Conservation (phyloP, 1,284 basidiomycete species). For the Ceratobasidium sp. region DNA sequence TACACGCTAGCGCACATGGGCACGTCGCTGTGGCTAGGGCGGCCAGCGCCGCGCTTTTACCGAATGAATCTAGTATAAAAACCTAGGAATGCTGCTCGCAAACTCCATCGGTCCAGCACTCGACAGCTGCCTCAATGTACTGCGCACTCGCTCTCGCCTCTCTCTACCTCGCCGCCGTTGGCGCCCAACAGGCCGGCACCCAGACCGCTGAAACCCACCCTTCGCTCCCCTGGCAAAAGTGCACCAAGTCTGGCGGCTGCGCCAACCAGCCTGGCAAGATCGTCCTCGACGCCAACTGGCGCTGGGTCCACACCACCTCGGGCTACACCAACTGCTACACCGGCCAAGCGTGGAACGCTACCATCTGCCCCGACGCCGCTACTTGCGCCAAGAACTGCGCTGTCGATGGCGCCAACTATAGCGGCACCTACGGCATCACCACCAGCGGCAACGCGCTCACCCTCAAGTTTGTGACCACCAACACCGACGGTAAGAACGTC, state of each 20-base stretch:
- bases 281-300: no score
- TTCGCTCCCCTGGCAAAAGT: slow-evolving; percentile 34
- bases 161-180: slow-evolving; percentile 20
- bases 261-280: no score
- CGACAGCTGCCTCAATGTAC: slow-evolving; percentile 15
- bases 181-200: slow-evolving; percentile 34
- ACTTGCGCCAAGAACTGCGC: no score
- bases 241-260: no score
- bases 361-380: no score
- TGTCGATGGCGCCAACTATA: slow-evolving; percentile 66
- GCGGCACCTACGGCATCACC: slow-evolving; percentile 61
- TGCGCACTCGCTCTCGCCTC: slow-evolving; percentile 30
- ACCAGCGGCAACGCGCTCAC: slow-evolving; percentile 64
- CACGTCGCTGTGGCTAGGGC: neutral
- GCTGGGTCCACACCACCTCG: no score
- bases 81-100: neutral
- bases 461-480: slow-evolving; percentile 83
- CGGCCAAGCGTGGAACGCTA: no score
- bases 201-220: slow-evolving; percentile 26
- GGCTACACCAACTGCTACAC: no score
- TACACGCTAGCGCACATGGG: neutral
- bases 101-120: no score
- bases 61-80: slow-evolving; percentile 19
- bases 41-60: slow-evolving; percentile 12
- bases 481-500: slow-evolving; percentile 75